phyloP scores from a whole-genome alignment of 2,329 filamentous ascomycete species.

The Aspergillus sp. region DNA sequence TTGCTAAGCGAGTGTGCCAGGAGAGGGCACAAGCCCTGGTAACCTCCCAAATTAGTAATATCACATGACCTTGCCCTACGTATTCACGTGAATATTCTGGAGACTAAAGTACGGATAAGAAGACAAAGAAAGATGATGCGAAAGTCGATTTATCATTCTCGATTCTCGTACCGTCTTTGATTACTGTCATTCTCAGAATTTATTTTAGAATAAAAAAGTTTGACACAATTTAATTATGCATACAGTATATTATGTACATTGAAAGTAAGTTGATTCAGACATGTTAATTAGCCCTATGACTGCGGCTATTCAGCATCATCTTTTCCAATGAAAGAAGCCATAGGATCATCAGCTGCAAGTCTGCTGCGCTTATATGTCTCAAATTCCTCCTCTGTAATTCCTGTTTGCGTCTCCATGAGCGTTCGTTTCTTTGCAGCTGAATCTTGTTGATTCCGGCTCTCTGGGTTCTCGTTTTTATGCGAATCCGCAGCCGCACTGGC shows the following conservation, averaged over 20 bases:
- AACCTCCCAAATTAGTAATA: background rate
- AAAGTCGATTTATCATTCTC: too few species aligned
- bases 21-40: conserved; percentile 36
- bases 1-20: conserved; percentile 46
- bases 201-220: background rate
- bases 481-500: conserved; percentile 20
- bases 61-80: conserved; percentile 13
- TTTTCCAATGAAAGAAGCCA: conserved; percentile 76
- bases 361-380: conserved; percentile 80
- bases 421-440: conserved; percentile 65
- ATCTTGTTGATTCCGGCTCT: conserved; percentile 29
- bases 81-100: background rate
- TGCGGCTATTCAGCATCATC: conserved; percentile 60
- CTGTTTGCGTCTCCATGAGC: conserved; percentile 73
- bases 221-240: background rate
- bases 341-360: conserved; percentile 75
- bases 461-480: conserved; percentile 27
- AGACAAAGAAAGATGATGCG: background rate
- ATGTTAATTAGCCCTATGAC: background rate
- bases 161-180: too few species aligned
- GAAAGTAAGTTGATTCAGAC: background rate
- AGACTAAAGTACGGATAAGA: too few species aligned
- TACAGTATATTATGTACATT: conserved; percentile 7
- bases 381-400: conserved; percentile 78
- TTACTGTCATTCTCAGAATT: background rate